Percentiles rank a stretch among this genome's conserved stretches.
phyloP scores from a whole-genome alignment of 2,329 filamentous ascomycete species.

The Aspergillus hortae region DNA sequence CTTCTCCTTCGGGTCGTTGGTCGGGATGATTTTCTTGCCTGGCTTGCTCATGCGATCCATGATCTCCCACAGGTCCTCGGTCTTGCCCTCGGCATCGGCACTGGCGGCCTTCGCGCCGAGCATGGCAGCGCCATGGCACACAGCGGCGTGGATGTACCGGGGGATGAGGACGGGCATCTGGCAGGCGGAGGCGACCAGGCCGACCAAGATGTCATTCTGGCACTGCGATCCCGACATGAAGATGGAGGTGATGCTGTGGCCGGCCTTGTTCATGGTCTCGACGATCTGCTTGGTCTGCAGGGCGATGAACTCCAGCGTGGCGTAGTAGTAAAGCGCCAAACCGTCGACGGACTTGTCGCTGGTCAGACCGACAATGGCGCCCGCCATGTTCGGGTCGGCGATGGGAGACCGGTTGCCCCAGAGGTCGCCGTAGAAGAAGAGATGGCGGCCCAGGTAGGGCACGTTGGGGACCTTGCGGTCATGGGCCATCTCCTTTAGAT shows the following conservation, averaged over 20 bases:
- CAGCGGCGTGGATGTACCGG: conserved; percentile 88
- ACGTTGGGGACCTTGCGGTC: conserved; percentile 69
- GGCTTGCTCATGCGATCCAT: conserved; percentile 98
- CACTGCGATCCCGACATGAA: conserved; percentile 99
- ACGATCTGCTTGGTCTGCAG: conserved; percentile 96
- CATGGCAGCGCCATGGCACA: conserved; percentile 98
- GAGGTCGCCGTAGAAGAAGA: conserved; percentile 98
- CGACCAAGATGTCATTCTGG: conserved; percentile 90
- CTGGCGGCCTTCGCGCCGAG: conserved; percentile 95
- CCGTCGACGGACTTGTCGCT: conserved; percentile 84
- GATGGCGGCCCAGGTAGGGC: conserved; percentile 82
- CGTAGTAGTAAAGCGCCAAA: conserved; percentile 89
- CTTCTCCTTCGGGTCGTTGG: conserved; percentile 68
- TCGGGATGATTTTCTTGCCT: conserved; percentile 76
- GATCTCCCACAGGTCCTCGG: conserved; percentile 88
- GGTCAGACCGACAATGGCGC: conserved; percentile 79
- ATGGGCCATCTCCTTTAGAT: conserved; percentile 72
- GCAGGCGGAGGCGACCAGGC: conserved; percentile 84
- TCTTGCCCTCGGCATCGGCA: conserved; percentile 69
- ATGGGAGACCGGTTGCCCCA: conserved; percentile 96
- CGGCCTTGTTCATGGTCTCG: conserved; percentile 85
- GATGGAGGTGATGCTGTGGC: conserved; percentile 84
- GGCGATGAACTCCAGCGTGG: conserved; percentile 96
- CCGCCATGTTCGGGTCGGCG: conserved; percentile 89
- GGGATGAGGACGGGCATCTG: conserved; percentile 91